Evolutionary conservation across 2,329 filamentous ascomycete species (phyloP).

Genomic region (Diaporthe australafricana): DNA sequence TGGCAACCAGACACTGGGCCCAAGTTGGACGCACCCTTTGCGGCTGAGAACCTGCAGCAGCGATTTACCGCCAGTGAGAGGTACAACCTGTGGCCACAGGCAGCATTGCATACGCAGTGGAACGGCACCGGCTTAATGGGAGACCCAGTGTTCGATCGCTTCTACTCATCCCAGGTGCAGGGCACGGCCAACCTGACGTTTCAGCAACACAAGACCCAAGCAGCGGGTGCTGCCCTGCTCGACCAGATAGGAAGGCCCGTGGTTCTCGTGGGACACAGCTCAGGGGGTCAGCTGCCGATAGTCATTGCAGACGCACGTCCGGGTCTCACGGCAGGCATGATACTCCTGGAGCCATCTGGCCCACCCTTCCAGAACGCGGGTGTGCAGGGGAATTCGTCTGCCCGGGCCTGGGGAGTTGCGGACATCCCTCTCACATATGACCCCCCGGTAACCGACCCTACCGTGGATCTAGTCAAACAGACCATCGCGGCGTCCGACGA

Average conservation of each 20-base stretch:
- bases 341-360: conserved; percentile 59
- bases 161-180: conserved; percentile 54
- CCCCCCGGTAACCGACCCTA: conserved; percentile 53
- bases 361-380: conserved; percentile 58
- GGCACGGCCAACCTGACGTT: conserved; percentile 47
- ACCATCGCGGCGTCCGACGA: conserved; percentile 41
- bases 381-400: conserved; percentile 34
- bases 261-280: conserved; percentile 58
- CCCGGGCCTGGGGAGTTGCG: conserved; percentile 58
- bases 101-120: conserved; percentile 53
- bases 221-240: conserved; percentile 54
- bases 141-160: conserved; percentile 54
- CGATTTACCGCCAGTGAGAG: conserved; percentile 51
- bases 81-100: conserved; percentile 53
- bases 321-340: conserved; percentile 52
- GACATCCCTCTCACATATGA: conserved; percentile 61
- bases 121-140: conserved; percentile 53
- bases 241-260: conserved; percentile 55
- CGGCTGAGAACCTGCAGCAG: conserved; percentile 50
- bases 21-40: conserved; percentile 41
- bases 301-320: conserved; percentile 56
- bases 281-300: conserved; percentile 56
- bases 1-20: conserved; percentile 50
- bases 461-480: conserved; percentile 48
- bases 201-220: conserved; percentile 52